Base-by-base conservation (phyloP, 2,329 filamentous ascomycete species). In the Tolypocladium inflatum region DNA sequence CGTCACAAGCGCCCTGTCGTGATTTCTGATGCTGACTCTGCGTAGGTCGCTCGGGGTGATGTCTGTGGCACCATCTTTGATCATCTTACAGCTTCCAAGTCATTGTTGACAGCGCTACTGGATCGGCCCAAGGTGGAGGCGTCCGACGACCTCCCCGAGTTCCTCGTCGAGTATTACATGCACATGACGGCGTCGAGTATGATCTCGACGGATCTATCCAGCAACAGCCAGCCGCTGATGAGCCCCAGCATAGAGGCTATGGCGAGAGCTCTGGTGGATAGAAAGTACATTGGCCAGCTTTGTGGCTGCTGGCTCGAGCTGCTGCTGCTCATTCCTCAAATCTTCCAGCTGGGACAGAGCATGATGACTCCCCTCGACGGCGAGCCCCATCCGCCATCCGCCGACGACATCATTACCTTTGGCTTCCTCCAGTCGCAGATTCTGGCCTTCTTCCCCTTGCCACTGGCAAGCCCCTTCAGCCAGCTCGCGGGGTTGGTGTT, bases 91-190 rank as follows among this genome's bases (percentile, higher is more conserved):
- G 75, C 75, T 0, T 77, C 77, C 21, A 74, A 74, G 55, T 73
- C 74, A 2, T 63, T 79, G 13, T 61, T 79, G 11, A 68, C 69
- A 10, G 70, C 68, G 2, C 61, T 78, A 2, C 66, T 78, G 4
- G 66, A 64, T 0, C 63, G 71, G 4, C 67, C 66, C 4, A 66
- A 71, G 45, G 61, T 65, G 0, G 66, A 72, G 4, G 61, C 73
- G 4, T 69, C 70, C 2, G 68, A 70, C 15, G 70, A 75, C 11
- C 60, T 79, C 3, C 71, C 73, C 35, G 72, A 76, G 35, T 78
- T 78, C 55, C 70, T 79, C 3, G 71, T 78, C 52, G 77, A 79
- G 63, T 79, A 78, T 43, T 79, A 78, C 59, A 72, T 76, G 59
- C 77, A 79, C 64, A 78, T 76, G 52, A 72, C 74, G 4, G 71